Base-by-base conservation (phyloP, 768 basidiomycete genomes). In the Cyathus striatus region DNA sequence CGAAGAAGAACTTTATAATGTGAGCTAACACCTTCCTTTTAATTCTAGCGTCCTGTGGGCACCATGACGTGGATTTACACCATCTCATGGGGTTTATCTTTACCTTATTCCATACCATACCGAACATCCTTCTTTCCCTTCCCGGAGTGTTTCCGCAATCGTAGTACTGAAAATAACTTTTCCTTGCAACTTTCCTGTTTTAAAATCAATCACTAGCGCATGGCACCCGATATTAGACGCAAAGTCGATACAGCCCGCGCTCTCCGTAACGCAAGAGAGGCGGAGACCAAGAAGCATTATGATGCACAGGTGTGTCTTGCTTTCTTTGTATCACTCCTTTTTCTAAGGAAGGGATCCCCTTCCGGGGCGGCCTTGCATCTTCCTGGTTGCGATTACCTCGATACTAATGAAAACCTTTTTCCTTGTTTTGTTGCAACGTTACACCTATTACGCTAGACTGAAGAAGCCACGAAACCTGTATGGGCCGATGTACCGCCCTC, bases 171-270 rank as follows among this genome's bases (percentile, higher is more conserved):
- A 30, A 30, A 30, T 30, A 30, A 30, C 27, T 30, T 30, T 9
- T n/a, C n/a, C 27, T 30, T 32, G 37, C 41, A 34, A 23, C 40
- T 40, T 51, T 41, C 41, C 34, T 36, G 27, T 34, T 40, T 38
- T n/a, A n/a, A n/a, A n/a, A n/a, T n/a, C n/a, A 46, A 49, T 43
- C 40, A 46, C 38, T 54, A 84, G 82, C 65, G 70, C 56, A 69
- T 86, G 70, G 71, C 83, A 17, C 83, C 83, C 48, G 80, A 81
- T 63, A 58, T 84, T 47, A 73, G 70, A 50, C 72, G 76, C 37
- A 77, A 76, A 51, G 83, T 85, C 14, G 83, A 86, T 50, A 75
- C 74, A 2, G 67, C 71, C 43, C 73, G 78, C 25, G 71, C 72
- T 13, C 62, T 72, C 6, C 71, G 83, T 23, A 50, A 72, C 9